These are phyloP conservation scores for Spongospora subterranea DNA, from an alignment of 208 protist genomes.

Conservation along the genomic window DNA sequence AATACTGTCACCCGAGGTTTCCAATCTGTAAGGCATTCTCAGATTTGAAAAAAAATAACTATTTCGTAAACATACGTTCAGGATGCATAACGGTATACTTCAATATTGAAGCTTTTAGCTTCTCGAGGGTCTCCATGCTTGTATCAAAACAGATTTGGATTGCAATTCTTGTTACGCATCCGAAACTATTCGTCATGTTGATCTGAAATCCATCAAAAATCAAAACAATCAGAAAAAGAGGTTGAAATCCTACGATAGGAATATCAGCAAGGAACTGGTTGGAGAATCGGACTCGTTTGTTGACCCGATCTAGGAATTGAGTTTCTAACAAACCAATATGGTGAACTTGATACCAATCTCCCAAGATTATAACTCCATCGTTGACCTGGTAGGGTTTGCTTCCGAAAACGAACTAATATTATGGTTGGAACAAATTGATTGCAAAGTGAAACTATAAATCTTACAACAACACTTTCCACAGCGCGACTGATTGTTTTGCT, in stretches of 20 bases:
- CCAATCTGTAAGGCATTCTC: neutral
- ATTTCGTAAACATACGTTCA: neutral
- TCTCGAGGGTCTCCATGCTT: neutral
- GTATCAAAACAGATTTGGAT: conserved; percentile 18
- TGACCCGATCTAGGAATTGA: neutral
- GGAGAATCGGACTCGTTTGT: conserved; percentile 6
- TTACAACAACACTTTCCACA: conserved; percentile 44
- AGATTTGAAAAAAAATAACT: neutral
- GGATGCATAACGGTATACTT: conserved; percentile 21
- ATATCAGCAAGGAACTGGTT: neutral
- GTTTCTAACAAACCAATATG: conserved; percentile 41
- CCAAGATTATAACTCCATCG: conserved; percentile 11
- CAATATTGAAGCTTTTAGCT: conserved; percentile 29
- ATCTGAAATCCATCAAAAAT: neutral
- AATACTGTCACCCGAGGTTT: conserved; percentile 48
- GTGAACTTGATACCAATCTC: conserved; percentile 1
- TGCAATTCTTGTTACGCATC: conserved; percentile 5
- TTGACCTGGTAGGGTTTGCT: conserved; percentile 35
- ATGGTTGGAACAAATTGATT: neutral
- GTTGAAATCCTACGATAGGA: neutral
- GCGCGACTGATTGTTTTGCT: conserved; percentile 20
- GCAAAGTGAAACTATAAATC: neutral
- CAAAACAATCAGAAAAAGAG: neutral
- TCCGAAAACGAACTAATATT: conserved; percentile 2
- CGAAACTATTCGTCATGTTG: neutral